phyloP scores from a whole-genome alignment of 768 basidiomycete species.

The Gloeostereum incarnatum region DNA sequence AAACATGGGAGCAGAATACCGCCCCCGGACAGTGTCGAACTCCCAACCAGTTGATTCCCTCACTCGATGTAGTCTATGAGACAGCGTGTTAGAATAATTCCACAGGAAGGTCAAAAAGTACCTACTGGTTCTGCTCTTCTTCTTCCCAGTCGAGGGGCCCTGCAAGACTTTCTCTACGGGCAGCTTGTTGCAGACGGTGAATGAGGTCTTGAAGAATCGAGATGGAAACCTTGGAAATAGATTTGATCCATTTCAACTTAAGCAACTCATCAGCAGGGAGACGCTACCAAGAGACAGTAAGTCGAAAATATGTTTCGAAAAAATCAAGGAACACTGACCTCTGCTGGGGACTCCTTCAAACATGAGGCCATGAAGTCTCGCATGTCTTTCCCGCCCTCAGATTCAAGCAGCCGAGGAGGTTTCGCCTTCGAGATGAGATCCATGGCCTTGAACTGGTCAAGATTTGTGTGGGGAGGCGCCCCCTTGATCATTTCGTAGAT shows the following conservation, averaged over 20 bases:
- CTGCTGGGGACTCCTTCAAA: slow-evolving; percentile 70
- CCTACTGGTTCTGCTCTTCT: slow-evolving; percentile 40
- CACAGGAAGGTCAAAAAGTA: not conserved
- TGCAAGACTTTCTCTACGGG: slow-evolving; percentile 69
- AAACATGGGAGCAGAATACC: slow-evolving; percentile 16
- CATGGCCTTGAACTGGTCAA: slow-evolving; percentile 81
- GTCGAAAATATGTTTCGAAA: not conserved
- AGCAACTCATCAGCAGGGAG: slow-evolving; percentile 81
- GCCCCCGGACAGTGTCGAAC: slow-evolving; percentile 61
- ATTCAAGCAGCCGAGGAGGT: slow-evolving; percentile 73
- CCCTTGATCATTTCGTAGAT: slow-evolving; percentile 96
- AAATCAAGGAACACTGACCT: slow-evolving; percentile 36
- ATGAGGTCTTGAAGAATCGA: slow-evolving; percentile 75
- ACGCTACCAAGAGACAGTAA: slow-evolving; percentile 50
- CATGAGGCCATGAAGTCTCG: slow-evolving; percentile 81
- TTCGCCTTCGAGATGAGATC: slow-evolving; percentile 80
- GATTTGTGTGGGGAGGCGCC: slow-evolving; percentile 85
- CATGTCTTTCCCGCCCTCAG: slow-evolving; percentile 77
- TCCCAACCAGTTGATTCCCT: slow-evolving; percentile 47
- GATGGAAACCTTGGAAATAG: slow-evolving; percentile 54
- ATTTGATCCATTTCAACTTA: slow-evolving; percentile 88
- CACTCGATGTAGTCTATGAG: not conserved
- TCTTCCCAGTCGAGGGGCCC: slow-evolving; percentile 66
- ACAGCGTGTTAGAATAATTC: not conserved
- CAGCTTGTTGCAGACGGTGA: slow-evolving; percentile 65